phyloP scores from a whole-genome alignment of 2,329 filamentous ascomycete genomes.

The Fusarium anthophilum region DNA sequence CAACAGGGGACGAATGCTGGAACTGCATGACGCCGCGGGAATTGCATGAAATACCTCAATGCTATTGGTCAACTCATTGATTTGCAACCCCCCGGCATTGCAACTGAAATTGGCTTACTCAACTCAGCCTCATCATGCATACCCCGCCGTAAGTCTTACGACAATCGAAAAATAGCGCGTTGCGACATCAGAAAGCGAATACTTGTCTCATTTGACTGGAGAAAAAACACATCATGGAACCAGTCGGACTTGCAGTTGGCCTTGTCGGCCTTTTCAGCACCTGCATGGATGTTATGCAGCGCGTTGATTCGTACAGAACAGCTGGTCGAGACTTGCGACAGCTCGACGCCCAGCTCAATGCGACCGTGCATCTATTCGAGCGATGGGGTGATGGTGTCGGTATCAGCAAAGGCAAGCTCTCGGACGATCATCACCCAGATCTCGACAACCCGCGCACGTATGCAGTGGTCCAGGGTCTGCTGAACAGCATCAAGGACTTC shows the following conservation, averaged over 20 bases:
- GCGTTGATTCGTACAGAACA: not conserved
- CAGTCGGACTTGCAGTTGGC: not conserved
- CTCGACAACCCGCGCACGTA: not conserved
- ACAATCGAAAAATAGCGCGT: fast-evolving
- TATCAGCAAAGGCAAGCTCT: not conserved
- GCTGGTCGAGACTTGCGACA: not conserved
- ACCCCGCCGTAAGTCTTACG: not conserved
- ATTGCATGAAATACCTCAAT: fast-evolving
- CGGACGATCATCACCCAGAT: not conserved
- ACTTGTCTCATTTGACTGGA: fast-evolving
- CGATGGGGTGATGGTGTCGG: not conserved
- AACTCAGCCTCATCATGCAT: not conserved
- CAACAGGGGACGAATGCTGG: not conserved
- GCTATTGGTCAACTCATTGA: not conserved
- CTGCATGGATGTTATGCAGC: not conserved
- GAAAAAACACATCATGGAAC: not conserved
- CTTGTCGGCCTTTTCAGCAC: not conserved
- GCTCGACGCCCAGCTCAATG: not conserved
- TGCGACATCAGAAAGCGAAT: fast-evolving
- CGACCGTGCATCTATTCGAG: not conserved
- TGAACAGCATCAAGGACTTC: not conserved
- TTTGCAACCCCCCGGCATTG: not conserved
- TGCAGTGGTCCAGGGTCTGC: fast-evolving
- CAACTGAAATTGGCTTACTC: not conserved
- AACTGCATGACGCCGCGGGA: not conserved